Evolutionary conservation across 2,329 filamentous ascomycete genomes (phyloP).

Genomic region (Volutella citrinella): DNA sequence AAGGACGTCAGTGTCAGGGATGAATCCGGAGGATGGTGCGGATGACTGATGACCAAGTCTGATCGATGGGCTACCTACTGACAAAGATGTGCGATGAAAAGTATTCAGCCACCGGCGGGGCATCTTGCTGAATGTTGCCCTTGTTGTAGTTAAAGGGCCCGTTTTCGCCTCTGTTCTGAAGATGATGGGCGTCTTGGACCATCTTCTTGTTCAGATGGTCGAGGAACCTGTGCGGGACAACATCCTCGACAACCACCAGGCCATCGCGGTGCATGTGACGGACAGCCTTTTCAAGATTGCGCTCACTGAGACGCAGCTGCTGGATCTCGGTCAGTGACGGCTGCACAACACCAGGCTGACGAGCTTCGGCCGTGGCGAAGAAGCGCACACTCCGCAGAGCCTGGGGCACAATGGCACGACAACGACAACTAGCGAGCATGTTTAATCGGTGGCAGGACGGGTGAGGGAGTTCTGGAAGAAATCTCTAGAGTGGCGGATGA

Average conservation of each 20-base stretch:
- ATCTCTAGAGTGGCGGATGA: background rate
- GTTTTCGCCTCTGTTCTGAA: slow-evolving; percentile 50
- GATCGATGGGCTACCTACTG: slow-evolving; percentile 38
- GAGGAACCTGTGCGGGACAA: slow-evolving; percentile 47
- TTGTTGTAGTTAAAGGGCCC: slow-evolving; percentile 62
- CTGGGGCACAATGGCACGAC: slow-evolving; percentile 4
- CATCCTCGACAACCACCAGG: slow-evolving; percentile 53
- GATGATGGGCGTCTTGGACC: slow-evolving; percentile 51
- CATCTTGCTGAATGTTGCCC: slow-evolving; percentile 60
- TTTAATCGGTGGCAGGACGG: too few species aligned
- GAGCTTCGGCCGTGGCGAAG: slow-evolving; percentile 9
- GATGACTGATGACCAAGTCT: too few species aligned
- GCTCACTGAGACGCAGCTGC: slow-evolving; percentile 35
- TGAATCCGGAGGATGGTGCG: too few species aligned
- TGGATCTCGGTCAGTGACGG: slow-evolving; percentile 41
- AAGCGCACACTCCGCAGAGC: slow-evolving; percentile 6
- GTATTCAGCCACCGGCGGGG: slow-evolving; percentile 47
- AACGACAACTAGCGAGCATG: slow-evolving; percentile 10
- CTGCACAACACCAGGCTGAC: slow-evolving; percentile 18
- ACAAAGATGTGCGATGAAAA: slow-evolving; percentile 51
- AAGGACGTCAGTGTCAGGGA: too few species aligned
- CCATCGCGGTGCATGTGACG: slow-evolving; percentile 51
- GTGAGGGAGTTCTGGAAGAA: too few species aligned
- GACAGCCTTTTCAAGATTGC: slow-evolving; percentile 55
- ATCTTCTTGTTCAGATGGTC: slow-evolving; percentile 57